Evolutionary conservation across 75 land plant genomes (phyloP).

Genomic region (Ceratopteris richardii): DNA sequence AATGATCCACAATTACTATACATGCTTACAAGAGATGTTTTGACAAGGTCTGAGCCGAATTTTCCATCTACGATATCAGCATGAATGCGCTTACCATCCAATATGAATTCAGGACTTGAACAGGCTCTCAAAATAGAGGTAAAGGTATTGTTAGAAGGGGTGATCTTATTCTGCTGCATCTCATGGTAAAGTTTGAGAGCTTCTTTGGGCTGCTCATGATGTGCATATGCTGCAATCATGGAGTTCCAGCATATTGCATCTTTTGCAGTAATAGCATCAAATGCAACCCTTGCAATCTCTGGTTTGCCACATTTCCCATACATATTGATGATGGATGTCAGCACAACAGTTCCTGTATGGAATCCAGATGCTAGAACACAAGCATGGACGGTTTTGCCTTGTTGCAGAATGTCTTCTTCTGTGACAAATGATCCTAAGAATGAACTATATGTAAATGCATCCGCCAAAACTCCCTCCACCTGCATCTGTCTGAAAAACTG

Average conservation of each 20-base stretch:
- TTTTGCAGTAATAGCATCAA: constrained; percentile 4
- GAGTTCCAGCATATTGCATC: constrained; percentile 15
- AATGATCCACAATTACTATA: constrained; percentile 7
- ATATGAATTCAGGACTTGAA: constrained; percentile 9
- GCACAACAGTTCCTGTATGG: background rate
- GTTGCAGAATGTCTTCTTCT: background rate
- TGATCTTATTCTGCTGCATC: constrained; percentile 9
- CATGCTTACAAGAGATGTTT: constrained; percentile 12
- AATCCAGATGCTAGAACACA: background rate
- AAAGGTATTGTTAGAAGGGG: constrained; percentile 7
- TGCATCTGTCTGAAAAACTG: constrained; percentile 9
- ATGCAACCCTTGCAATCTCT: constrained; percentile 5
- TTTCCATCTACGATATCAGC: constrained; percentile 19
- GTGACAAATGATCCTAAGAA: background rate
- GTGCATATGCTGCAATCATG: constrained; percentile 14
- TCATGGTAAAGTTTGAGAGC: constrained; percentile 5
- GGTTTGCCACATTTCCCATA: constrained; percentile 18
- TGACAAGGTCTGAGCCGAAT: constrained; percentile 9
- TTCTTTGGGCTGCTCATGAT: constrained; percentile 11
- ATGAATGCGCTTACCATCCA: constrained; percentile 9
- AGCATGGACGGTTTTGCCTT: constrained; percentile 6
- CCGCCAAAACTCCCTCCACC: constrained; percentile 1
- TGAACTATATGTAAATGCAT: background rate
- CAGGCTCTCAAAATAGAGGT: constrained; percentile 8
- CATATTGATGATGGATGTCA: constrained; percentile 1